A percentile compares a stretch with the other conserved stretches of the same genome.
These are phyloP conservation scores for Saturnispora saitoi DNA, from an alignment of 805 yeast species.

Conservation along the genomic window DNA sequence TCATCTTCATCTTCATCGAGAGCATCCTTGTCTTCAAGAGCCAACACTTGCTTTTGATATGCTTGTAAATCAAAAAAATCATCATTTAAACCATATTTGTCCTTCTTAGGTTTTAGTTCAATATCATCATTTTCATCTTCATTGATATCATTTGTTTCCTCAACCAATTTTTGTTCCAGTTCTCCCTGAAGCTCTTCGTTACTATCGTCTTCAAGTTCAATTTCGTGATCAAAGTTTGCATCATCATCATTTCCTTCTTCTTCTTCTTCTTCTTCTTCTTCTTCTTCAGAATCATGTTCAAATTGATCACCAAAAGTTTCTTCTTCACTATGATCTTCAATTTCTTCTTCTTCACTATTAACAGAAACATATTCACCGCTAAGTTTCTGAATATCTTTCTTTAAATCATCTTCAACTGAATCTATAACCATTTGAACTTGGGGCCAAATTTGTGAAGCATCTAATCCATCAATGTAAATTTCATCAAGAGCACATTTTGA, in stretches of 20 bases:
- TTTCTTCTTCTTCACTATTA: conserved; percentile 21
- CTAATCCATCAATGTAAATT: conserved; percentile 76
- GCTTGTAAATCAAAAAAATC: conserved; percentile 79
- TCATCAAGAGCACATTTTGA: conserved; percentile 61
- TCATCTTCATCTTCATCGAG: conserved; percentile 37
- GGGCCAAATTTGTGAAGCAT: conserved; percentile 88
- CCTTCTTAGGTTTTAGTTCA: conserved; percentile 26
- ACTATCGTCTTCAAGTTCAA: too few relatives aligned
- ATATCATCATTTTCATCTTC: conserved; percentile 12
- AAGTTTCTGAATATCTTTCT: conserved; percentile 41
- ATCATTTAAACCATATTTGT: conserved; percentile 62
- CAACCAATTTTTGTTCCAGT: too few relatives aligned
- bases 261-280: conserved; percentile 18
- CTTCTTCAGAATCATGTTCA: conserved; percentile 25
- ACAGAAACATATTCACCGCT: conserved; percentile 7
- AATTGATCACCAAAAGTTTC: conserved; percentile 22
- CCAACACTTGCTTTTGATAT: conserved; percentile 33
- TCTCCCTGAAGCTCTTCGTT: too few relatives aligned
- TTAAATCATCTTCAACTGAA: conserved; percentile 57
- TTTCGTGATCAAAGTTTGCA: too few relatives aligned
- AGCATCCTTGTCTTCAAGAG: conserved; percentile 30
- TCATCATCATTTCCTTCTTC: conserved; percentile 32
- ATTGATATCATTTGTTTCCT: conserved; percentile 15
- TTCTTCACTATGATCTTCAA: conserved; percentile 28
- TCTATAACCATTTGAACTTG: conserved; percentile 83